Base-by-base conservation (phyloP, 208 protist species). In the Plasmodiophora brassicae region DNA sequence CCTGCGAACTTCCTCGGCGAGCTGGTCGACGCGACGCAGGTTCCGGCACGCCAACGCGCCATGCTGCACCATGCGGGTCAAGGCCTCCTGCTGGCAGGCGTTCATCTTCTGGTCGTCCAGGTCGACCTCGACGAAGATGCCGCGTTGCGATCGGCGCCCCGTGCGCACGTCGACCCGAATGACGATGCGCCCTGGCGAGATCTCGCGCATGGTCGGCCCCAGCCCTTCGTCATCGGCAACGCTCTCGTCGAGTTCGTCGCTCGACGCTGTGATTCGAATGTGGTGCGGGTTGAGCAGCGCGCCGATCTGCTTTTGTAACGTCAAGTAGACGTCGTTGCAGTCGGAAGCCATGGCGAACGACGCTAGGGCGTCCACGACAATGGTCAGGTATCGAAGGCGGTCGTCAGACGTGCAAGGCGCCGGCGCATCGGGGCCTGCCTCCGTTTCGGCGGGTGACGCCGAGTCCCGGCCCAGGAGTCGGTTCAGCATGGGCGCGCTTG, bases 201-300 rank as follows among this genome's bases (percentile, higher is more conserved):
- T 8, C 65, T 57, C 50, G 20, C 20, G 25, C 50, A 78, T 78
- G 32, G 5, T 38, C 65, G n/a, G 65, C n/a, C 14, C 32, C 5
- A 14, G n/a, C 41, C 5, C 14, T 14, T 78, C 65, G 65, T n/a
- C n/a, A 78, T 78, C n/a, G 65, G 20, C n/a, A 32, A 5, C 5
- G n/a, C 5, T 36, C 65, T 5, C 5, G 65, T 38, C n/a, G n/a
- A 5, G 10, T 5, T 32, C 5, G 41, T n/a, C n/a, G n/a, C n/a
- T n/a, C n/a, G n/a, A n/a, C n/a, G n/a, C n/a, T 8, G 41, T 38
- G 65, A 78, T 78, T 78, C 65, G 65, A 78, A n/a, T 44, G n/a
- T 78, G 65, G 10, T 14, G 20, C n/a, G 65, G n/a, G 10, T n/a
- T 44, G n/a, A n/a, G 41, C 20, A 78, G 20, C n/a, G 65, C 32